Percentiles rank a stretch among this genome's conserved stretches.
Conservation (phyloP, 306 rosid species). For the Quercus glauca region DNA sequence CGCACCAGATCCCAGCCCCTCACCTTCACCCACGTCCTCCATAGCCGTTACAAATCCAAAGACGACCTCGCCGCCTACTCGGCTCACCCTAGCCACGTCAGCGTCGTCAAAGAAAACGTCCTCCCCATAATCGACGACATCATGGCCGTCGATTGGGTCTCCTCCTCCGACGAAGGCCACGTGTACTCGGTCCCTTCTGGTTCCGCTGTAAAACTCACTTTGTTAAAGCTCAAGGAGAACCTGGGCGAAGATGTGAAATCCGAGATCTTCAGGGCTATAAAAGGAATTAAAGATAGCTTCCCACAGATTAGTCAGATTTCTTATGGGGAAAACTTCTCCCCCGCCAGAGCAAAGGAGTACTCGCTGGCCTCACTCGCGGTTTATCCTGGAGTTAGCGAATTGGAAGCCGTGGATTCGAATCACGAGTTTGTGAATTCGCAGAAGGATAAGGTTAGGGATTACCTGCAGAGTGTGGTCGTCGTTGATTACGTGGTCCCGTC, state of each 20-base stretch:
- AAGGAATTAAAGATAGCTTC: constrained; percentile 48
- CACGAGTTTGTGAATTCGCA: constrained; percentile 40
- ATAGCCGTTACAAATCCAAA: constrained; percentile 69
- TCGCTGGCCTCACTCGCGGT: constrained; percentile 76
- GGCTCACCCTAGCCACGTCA: constrained; percentile 61
- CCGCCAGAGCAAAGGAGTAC: constrained; percentile 83
- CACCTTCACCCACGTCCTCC: constrained; percentile 81
- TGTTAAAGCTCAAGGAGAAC: constrained; percentile 72
- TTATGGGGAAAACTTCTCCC: constrained; percentile 78
- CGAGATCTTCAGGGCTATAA: constrained; percentile 54
- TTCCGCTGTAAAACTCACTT: constrained; percentile 54
- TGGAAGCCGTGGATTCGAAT: constrained; percentile 58
- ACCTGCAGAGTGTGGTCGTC: constrained; percentile 53
- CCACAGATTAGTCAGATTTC: constrained; percentile 48
- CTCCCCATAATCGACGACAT: constrained; percentile 74
- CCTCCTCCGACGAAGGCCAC: constrained; percentile 25
- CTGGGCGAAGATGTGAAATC: constrained; percentile 22
- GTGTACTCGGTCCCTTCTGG: constrained; percentile 34
- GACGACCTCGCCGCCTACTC: constrained; percentile 54
- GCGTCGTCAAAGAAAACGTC: constrained; percentile 59
- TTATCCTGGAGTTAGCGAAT: constrained; percentile 34
- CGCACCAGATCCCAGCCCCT: constrained; percentile 59
- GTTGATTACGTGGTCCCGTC: constrained; percentile 63
- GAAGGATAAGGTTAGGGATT: constrained; percentile 75
- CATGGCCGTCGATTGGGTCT: constrained; percentile 92